Percentiles rank a stretch among this genome's conserved stretches.
Evolutionary conservation across 163 green algal species (phyloP).

Genomic region (Scenedesmus sp.): DNA sequence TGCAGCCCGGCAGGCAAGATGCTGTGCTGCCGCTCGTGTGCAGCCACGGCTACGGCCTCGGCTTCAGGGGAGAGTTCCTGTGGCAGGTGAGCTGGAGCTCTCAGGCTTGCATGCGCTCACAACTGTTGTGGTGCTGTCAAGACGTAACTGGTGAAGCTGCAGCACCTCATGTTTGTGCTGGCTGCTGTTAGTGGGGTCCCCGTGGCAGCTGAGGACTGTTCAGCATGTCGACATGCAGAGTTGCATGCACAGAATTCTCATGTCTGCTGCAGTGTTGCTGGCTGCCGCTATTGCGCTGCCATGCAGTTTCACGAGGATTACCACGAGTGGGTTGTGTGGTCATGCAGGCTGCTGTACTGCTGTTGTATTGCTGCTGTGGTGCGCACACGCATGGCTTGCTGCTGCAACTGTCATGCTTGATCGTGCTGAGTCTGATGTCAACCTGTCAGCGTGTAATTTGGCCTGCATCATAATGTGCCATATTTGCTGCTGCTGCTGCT

Average conservation of each 20-base stretch:
- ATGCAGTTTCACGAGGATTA: too few relatives aligned
- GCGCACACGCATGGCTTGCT: background rate
- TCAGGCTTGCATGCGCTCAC: too few relatives aligned
- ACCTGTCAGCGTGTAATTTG: conserved; percentile 18
- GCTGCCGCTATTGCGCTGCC: too few relatives aligned
- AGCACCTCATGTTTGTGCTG: conserved; percentile 1
- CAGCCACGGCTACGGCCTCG: conserved; percentile 71
- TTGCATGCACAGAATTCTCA: too few relatives aligned
- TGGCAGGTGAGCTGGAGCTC: conserved; percentile 58
- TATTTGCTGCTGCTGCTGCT: background rate
- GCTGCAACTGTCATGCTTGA: background rate
- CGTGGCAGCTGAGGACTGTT: conserved; percentile 53
- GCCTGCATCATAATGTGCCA: conserved; percentile 20
- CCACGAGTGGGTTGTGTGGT: too few relatives aligned
- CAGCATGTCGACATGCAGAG: too few relatives aligned
- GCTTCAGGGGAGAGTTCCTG: conserved; percentile 66
- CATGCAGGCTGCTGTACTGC: too few relatives aligned
- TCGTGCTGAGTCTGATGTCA: too few relatives aligned
- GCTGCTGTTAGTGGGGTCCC: conserved; percentile 62
- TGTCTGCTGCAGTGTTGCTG: too few relatives aligned
- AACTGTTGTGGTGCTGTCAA: too few relatives aligned
- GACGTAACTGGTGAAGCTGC: too few relatives aligned
- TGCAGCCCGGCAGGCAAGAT: conserved; percentile 52
- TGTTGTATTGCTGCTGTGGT: background rate
- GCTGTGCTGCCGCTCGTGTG: conserved; percentile 64